phyloP scores from a whole-genome alignment of 1,284 basidiomycete genomes.

The Ceratobasidium sp. region DNA sequence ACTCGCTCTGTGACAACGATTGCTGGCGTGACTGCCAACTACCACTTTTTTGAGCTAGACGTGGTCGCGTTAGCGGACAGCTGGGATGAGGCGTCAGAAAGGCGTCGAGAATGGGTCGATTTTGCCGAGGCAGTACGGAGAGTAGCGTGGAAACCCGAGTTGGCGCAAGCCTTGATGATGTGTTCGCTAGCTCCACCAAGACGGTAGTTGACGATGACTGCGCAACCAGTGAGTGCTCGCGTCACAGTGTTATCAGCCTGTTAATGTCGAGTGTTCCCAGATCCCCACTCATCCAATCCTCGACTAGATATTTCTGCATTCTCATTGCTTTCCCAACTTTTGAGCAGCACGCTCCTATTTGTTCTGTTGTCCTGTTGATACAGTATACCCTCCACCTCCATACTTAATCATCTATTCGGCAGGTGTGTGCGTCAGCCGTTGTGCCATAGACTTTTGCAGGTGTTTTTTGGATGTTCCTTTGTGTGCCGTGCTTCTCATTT shows the following conservation, averaged over 20 bases:
- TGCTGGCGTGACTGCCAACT: conserved; percentile 75
- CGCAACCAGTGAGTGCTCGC: not conserved
- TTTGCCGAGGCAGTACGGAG: conserved; percentile 77
- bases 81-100: conserved; percentile 80
- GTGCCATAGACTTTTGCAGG: conserved; percentile 21
- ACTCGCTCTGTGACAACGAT: conserved; percentile 81
- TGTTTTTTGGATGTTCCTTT: not conserved
- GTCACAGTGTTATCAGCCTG: not conserved
- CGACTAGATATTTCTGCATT: conserved; percentile 21
- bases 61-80: conserved; percentile 74
- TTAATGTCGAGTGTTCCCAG: not conserved
- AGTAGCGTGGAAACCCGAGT: conserved; percentile 80
- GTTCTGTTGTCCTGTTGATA: conserved; percentile 13
- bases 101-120: conserved; percentile 84
- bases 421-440: conserved; percentile 8
- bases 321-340: conserved; percentile 6
- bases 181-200: conserved; percentile 67
- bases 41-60: conserved; percentile 88
- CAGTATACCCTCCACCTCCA: conserved; percentile 24
- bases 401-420: conserved; percentile 14
- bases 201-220: not conserved
- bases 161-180: conserved; percentile 72
- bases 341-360: not conserved
- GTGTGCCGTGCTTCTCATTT: not conserved
- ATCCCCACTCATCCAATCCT: not conserved